A percentile compares a stretch with the other conserved stretches of the same genome.
phyloP scores from a whole-genome alignment of 768 basidiomycete genomes.

The Russula vinacea region DNA sequence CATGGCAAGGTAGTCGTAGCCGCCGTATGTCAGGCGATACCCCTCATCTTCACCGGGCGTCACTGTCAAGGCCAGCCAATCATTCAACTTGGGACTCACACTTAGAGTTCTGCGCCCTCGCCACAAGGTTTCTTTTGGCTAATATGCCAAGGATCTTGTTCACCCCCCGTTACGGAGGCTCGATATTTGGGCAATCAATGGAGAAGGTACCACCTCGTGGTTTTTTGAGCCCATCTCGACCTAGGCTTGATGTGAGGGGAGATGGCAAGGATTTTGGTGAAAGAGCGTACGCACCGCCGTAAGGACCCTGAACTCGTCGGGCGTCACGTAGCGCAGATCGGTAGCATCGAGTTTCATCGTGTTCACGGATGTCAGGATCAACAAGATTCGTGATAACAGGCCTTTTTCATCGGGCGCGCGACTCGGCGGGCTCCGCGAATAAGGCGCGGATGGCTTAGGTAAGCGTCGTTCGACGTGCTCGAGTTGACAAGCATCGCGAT shows the following conservation, averaged over 20 bases:
- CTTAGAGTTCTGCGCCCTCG: conserved; percentile 86
- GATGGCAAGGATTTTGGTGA: neutral
- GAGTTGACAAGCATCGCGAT: neutral
- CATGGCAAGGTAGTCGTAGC: conserved; percentile 96
- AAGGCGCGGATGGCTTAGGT: neutral
- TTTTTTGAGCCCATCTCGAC: conserved; percentile 98
- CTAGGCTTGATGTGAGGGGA: conserved; percentile 41
- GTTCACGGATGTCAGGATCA: conserved; percentile 6
- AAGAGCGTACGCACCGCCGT: conserved; percentile 60
- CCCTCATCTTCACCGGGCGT: conserved; percentile 72
- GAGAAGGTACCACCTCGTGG: conserved; percentile 90
- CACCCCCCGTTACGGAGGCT: conserved; percentile 90
- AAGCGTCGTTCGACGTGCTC: no score
- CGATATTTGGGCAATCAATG: conserved; percentile 87
- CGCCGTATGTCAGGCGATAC: conserved; percentile 94
- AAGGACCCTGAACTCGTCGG: conserved; percentile 93
- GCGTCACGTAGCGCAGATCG: conserved; percentile 86
- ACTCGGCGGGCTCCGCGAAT: conserved; percentile 14
- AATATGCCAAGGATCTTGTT: conserved; percentile 89
- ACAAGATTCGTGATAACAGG: conserved; percentile 5
- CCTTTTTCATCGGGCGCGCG: neutral
- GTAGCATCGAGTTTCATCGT: conserved; percentile 92
- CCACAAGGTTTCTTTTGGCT: conserved; percentile 88
- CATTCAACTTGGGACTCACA: conserved; percentile 50
- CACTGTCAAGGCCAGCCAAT: neutral